These are phyloP conservation scores for Coemansia umbellata DNA, from an alignment of 192 early-diverging fungal genomes.

Conservation along the genomic window DNA sequence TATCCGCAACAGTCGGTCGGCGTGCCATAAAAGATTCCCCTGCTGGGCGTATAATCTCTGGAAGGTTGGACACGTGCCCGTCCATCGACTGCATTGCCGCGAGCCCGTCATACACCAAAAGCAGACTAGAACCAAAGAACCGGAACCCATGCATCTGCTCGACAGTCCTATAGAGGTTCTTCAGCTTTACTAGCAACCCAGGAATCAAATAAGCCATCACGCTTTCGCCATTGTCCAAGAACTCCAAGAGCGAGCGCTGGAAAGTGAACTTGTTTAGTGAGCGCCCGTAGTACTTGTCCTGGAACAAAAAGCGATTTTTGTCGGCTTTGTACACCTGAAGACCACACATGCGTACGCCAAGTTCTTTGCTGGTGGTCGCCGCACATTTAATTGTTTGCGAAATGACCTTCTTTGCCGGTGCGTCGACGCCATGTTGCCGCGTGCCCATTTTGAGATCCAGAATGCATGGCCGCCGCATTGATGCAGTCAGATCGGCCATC, in stretches of 20 bases:
- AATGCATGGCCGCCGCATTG: constrained; percentile 86
- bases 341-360: constrained; percentile 95
- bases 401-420: constrained; percentile 70
- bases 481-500: constrained; percentile 89
- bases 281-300: constrained; percentile 96
- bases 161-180: constrained; percentile 70
- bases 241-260: constrained; percentile 70
- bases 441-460: constrained; percentile 99
- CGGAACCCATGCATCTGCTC: constrained; percentile 73
- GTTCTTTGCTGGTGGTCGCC: constrained; percentile 80
- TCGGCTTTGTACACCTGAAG: constrained; percentile 93
- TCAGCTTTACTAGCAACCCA: constrained; percentile 68
- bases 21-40: constrained; percentile 2
- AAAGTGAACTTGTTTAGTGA: constrained; percentile 77
- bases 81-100: constrained; percentile 13
- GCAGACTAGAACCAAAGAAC: constrained; percentile 85
- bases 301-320: constrained; percentile 70
- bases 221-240: constrained; percentile 79
- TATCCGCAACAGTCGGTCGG: constrained; percentile 12
- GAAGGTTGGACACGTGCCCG: constrained; percentile 2
- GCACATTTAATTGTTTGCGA: constrained; percentile 94
- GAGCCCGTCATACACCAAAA: constrained; percentile 91
- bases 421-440: constrained; percentile 91
- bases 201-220: constrained; percentile 80
- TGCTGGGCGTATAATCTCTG: constrained; percentile 1